phyloP scores from a whole-genome alignment of 1,139 yeast genomes.

The Yamadazyma siamensis region DNA sequence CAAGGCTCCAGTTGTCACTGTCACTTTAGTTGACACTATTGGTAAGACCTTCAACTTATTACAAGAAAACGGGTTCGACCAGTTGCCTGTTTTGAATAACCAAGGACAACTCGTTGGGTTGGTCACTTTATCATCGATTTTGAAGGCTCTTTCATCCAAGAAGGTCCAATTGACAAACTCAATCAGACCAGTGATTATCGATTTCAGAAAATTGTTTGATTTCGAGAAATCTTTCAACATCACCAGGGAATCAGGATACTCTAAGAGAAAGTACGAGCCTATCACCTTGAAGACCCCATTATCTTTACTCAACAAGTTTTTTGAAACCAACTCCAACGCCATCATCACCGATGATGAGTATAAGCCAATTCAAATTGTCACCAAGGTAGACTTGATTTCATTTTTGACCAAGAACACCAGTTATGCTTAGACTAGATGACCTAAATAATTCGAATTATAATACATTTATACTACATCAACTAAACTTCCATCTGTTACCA shows the following conservation, averaged over 20 bases:
- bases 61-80: conserved; percentile 80
- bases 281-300: conserved; percentile 70
- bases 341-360: conserved; percentile 70
- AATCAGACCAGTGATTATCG: conserved; percentile 63
- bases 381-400: conserved; percentile 80
- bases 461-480: no score
- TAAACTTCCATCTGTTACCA: conserved; percentile 97
- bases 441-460: no score
- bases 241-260: conserved; percentile 55
- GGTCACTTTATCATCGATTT: conserved; percentile 71
- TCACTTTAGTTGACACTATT: conserved; percentile 58
- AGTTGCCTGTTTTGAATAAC: conserved; percentile 69
- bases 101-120: conserved; percentile 68
- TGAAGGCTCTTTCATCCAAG: conserved; percentile 65
- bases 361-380: conserved; percentile 80
- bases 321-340: conserved; percentile 85
- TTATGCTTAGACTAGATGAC: conserved; percentile 6
- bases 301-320: conserved; percentile 69
- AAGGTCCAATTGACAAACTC: conserved; percentile 58
- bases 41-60: conserved; percentile 67
- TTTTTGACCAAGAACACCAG: conserved; percentile 35
- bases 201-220: conserved; percentile 70
- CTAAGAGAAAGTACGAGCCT: conserved; percentile 64
- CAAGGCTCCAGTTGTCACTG: conserved; percentile 80
- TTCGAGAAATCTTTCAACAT: conserved; percentile 67